Conservation (phyloP, 179 eudicot species). For the Spergularia azorica region DNA sequence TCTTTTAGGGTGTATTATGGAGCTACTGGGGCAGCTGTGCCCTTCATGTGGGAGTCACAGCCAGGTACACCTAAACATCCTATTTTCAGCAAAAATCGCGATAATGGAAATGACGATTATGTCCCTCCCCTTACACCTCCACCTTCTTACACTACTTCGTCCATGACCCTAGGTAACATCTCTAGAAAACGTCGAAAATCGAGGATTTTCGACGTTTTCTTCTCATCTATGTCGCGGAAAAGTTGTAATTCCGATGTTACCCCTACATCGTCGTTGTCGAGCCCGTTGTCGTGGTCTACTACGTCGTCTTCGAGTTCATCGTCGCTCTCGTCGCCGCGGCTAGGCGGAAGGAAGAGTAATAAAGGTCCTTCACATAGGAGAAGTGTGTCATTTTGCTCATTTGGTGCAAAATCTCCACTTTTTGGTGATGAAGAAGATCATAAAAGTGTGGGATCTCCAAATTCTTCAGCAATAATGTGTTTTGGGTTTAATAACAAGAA, state of each 20-base stretch:
- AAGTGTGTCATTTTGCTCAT: conserved; percentile 24
- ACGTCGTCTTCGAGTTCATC: conserved; percentile 26
- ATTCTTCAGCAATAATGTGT: conserved; percentile 30
- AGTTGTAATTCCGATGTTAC: conserved; percentile 18
- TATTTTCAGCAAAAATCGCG: conserved; percentile 18
- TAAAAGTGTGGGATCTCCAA: conserved; percentile 10
- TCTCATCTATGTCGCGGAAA: conserved; percentile 17
- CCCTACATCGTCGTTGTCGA: conserved; percentile 18
- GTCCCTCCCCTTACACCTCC: conserved; percentile 71
- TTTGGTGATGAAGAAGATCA: conserved; percentile 18
- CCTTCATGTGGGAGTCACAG: conserved; percentile 43
- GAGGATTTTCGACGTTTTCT: conserved; percentile 11
- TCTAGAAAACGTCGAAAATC: conserved; percentile 9
- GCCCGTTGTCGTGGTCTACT: conserved; percentile 36
- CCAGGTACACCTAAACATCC: conserved; percentile 77
- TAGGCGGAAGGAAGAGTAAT: no score
- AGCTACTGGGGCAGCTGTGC: conserved; percentile 49
- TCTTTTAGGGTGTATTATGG: conserved; percentile 73
- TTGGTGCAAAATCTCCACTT: conserved; percentile 22
- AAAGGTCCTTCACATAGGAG: conserved; percentile 23
- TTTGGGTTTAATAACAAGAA: conserved; percentile 20
- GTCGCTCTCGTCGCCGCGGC: conserved; percentile 16
- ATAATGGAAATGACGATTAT: conserved; percentile 20
- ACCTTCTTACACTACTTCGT: conserved; percentile 45
- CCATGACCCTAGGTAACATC: background rate